phyloP scores from a whole-genome alignment of 768 basidiomycete genomes.

The Gloeopeniophorella convolvens region DNA sequence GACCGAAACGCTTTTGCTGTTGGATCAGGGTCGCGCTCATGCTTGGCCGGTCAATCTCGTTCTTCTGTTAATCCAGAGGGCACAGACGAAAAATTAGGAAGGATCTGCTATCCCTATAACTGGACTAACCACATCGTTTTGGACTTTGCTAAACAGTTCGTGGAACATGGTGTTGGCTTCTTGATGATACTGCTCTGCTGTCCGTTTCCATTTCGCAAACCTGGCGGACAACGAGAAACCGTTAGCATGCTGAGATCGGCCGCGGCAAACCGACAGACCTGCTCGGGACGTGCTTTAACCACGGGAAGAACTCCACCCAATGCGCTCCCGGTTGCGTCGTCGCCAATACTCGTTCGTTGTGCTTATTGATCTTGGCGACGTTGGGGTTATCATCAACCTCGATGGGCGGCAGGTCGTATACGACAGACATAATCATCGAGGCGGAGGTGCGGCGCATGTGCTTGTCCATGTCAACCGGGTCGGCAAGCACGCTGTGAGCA shows the following conservation, averaged over 20 bases:
- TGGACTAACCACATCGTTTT: no score
- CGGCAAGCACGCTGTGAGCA: not conserved
- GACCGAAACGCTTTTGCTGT: no score
- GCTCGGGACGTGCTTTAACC: slow-evolving; percentile 8
- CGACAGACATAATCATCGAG: slow-evolving; percentile 8
- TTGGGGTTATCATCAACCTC: not conserved
- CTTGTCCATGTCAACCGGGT: not conserved
- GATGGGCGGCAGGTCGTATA: not conserved
- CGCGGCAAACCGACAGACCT: not conserved
- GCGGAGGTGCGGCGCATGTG: slow-evolving; percentile 8
- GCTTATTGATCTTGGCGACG: not conserved
- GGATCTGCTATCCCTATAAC: no score
- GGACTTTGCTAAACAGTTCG: no score
- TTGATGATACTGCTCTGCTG: not conserved
- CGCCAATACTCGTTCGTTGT: not conserved
- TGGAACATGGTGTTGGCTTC: slow-evolving; percentile 2
- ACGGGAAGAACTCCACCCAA: slow-evolving; percentile 10
- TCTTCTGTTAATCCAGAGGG: no score
- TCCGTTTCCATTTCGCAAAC: slow-evolving; percentile 13
- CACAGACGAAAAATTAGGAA: no score
- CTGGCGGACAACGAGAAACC: not conserved
- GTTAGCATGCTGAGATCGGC: not conserved
- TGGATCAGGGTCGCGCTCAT: no score
- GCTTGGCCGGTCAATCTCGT: no score
- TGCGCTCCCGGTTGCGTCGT: slow-evolving; percentile 2